These are phyloP conservation scores for Tephrocybe sp. DNA, from an alignment of 768 basidiomycete genomes.

Conservation along the genomic window DNA sequence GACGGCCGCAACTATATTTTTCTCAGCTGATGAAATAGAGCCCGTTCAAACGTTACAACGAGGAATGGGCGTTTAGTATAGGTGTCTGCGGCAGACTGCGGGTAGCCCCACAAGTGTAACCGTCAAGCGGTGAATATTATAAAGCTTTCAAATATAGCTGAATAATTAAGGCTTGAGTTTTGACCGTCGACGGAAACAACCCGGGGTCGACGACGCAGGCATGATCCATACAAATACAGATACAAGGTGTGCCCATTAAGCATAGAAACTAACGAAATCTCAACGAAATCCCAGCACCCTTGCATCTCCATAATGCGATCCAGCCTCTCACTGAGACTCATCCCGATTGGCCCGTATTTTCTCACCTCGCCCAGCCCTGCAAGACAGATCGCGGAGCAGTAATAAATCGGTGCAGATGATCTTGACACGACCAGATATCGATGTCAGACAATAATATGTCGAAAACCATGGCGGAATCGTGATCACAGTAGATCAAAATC, in stretches of 20 bases:
- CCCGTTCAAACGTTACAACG: too few relatives aligned
- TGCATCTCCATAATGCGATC: neutral
- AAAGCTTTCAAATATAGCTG: too few relatives aligned
- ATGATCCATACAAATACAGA: neutral
- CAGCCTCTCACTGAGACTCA: neutral
- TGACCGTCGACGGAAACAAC: neutral
- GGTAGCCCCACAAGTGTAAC: too few relatives aligned
- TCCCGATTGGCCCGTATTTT: neutral
- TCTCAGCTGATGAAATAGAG: neutral
- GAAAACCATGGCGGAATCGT: neutral
- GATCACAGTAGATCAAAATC: conserved; percentile 84
- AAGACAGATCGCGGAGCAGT: conserved; percentile 1
- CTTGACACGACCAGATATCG: neutral
- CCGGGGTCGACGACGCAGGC: neutral
- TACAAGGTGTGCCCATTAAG: conserved; percentile 2
- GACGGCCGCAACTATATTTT: neutral
- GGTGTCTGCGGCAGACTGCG: too few relatives aligned
- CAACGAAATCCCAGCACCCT: neutral
- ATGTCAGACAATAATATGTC: neutral
- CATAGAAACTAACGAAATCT: neutral
- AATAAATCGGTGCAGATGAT: conserved; percentile 1
- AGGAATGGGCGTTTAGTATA: too few relatives aligned
- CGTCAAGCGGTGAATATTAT: too few relatives aligned
- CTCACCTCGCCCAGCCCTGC: neutral
- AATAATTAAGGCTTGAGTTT: too few relatives aligned